Evolutionary conservation across 148 eudicot species (phyloP).

Genomic region (Vaccinium vitisidaea): DNA sequence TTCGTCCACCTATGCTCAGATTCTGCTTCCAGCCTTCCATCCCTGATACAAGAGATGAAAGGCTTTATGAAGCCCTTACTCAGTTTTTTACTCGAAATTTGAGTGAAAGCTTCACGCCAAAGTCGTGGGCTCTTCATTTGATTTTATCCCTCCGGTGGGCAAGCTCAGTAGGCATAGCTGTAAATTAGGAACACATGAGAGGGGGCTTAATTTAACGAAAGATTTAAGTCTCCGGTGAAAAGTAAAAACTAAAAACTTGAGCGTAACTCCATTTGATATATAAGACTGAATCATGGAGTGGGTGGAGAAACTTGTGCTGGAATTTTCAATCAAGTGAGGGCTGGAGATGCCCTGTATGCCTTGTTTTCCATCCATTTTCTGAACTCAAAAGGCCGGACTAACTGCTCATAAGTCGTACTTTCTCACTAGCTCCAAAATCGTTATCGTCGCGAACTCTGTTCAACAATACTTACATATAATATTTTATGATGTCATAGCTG

Average conservation of each 20-base stretch:
- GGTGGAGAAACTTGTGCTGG: background rate
- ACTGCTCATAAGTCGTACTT: background rate
- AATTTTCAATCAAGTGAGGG: background rate
- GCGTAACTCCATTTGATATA: background rate
- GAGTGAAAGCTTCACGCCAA: background rate
- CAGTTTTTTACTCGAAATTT: background rate
- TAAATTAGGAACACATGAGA: background rate
- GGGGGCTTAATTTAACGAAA: background rate
- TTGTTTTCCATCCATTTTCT: background rate
- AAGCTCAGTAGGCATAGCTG: background rate
- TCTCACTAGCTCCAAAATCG: no score
- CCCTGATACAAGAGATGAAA: no score
- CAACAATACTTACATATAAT: no score
- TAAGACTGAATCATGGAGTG: background rate
- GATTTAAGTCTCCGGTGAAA: background rate
- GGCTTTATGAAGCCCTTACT: background rate
- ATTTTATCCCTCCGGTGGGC: background rate
- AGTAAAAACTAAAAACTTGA: background rate
- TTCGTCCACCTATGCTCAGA: no score
- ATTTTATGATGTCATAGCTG: no score
- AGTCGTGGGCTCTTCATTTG: background rate
- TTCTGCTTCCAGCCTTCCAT: no score
- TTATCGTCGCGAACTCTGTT: no score
- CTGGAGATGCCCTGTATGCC: background rate
- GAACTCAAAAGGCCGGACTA: background rate